These are phyloP conservation scores for Gamarada debralockiae DNA, from an alignment of 495 filamentous ascomycete genomes.

Conservation along the genomic window DNA sequence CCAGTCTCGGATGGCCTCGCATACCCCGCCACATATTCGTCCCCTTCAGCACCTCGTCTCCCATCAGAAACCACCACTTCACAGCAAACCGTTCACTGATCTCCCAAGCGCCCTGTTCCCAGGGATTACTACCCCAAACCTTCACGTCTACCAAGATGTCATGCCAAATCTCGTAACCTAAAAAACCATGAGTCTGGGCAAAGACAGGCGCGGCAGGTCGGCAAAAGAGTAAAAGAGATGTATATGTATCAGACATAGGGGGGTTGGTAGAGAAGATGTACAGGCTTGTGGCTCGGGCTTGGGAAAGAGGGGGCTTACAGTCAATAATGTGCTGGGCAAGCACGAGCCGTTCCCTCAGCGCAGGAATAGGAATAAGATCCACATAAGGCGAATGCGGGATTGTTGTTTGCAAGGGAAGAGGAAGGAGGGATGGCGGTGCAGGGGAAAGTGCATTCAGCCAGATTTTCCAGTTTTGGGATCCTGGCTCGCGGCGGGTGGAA, in stretches of 20 bases:
- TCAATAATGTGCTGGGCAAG: constrained; percentile 1
- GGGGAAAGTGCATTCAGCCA: not conserved
- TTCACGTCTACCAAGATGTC: not conserved
- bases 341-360: constrained; percentile 2
- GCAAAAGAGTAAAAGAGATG: no score
- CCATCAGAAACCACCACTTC: constrained; percentile 19
- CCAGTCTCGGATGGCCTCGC: constrained; percentile 1
- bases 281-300: no score
- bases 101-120: constrained; percentile 13
- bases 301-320: no score
- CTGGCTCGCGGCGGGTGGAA: not conserved
- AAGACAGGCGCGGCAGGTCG: no score
- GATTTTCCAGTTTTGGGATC: not conserved
- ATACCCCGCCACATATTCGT: constrained; percentile 10
- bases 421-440: constrained; percentile 3
- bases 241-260: no score
- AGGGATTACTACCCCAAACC: constrained; percentile 10
- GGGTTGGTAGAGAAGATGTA: no score
- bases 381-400: constrained; percentile 8
- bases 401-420: not conserved
- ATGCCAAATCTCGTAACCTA: no score
- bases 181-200: no score
- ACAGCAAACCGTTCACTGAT: constrained; percentile 3
- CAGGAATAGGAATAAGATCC: constrained; percentile 5
- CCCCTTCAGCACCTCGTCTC: constrained; percentile 1